Conservation (phyloP, 2,329 filamentous ascomycete species). For the Ascosphaera apis region DNA sequence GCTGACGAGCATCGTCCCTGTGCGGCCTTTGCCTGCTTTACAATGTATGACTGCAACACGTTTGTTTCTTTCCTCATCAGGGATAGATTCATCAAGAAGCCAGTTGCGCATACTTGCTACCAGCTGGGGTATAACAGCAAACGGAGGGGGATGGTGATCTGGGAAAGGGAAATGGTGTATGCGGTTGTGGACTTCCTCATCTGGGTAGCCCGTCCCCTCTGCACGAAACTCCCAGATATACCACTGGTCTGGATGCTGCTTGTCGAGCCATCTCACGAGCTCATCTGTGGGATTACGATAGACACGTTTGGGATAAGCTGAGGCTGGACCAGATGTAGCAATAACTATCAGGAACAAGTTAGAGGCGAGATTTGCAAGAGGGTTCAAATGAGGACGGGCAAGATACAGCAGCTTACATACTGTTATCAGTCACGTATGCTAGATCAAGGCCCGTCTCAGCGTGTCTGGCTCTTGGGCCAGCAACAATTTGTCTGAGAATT, state of each 20-base stretch:
- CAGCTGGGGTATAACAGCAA: constrained; percentile 66
- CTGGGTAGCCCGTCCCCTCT: constrained; percentile 87
- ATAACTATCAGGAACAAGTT: constrained; percentile 22
- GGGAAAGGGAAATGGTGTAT: constrained; percentile 90
- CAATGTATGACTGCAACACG: constrained; percentile 84
- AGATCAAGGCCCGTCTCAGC: constrained; percentile 75
- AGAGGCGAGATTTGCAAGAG: constrained; percentile 1
- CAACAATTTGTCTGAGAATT: constrained; percentile 73
- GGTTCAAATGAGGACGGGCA: constrained; percentile 16
- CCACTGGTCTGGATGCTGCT: constrained; percentile 65
- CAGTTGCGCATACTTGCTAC: constrained; percentile 86
- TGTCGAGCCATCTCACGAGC: constrained; percentile 69
- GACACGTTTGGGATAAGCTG: constrained; percentile 70
- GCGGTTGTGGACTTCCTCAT: constrained; percentile 63
- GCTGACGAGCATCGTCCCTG: constrained; percentile 66
- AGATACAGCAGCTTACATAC: constrained; percentile 11
- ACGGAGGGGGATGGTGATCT: constrained; percentile 91
- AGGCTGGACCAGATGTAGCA: constrained; percentile 65
- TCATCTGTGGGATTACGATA: constrained; percentile 85
- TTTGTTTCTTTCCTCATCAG: constrained; percentile 19
- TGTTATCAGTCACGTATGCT: constrained; percentile 80
- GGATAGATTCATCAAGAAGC: no score
- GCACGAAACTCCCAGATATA: constrained; percentile 95
- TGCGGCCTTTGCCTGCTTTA: constrained; percentile 88
- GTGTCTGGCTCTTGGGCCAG: constrained; percentile 62